Evolutionary conservation across 1,139 yeast species (phyloP).

Genomic region (Candida neerlandica): DNA sequence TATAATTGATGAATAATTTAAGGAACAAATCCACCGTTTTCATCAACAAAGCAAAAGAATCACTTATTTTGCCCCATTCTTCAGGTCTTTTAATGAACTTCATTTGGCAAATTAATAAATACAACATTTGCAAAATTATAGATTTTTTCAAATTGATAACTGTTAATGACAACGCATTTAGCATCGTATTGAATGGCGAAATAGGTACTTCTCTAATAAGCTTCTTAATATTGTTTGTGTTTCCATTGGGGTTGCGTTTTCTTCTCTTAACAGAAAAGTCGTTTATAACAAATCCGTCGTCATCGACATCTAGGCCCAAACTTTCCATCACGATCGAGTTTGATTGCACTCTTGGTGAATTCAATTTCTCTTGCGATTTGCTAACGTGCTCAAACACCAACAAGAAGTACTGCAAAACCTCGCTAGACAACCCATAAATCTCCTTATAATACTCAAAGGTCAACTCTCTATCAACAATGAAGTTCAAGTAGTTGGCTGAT

Average conservation of each 20-base stretch:
- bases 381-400: slow-evolving; percentile 40
- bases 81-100: slow-evolving; percentile 33
- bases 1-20: slow-evolving; percentile 43
- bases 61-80: slow-evolving; percentile 20
- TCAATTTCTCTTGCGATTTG: slow-evolving; percentile 20
- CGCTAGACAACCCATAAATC: slow-evolving; percentile 41
- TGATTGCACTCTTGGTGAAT: slow-evolving; percentile 23
- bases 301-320: slow-evolving; percentile 42
- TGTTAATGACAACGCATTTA: slow-evolving; percentile 49
- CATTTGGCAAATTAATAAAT: slow-evolving; percentile 43
- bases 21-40: slow-evolving; percentile 40
- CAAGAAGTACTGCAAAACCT: slow-evolving; percentile 42
- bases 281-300: slow-evolving; percentile 51
- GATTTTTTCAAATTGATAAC: slow-evolving; percentile 49
- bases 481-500: slow-evolving; percentile 49
- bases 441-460: slow-evolving; percentile 39
- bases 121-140: slow-evolving; percentile 48
- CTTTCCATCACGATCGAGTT: slow-evolving; percentile 34
- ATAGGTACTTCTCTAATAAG: slow-evolving; percentile 33
- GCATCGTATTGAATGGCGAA: slow-evolving; percentile 47
- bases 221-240: slow-evolving; percentile 13
- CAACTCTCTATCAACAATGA: slow-evolving; percentile 49
- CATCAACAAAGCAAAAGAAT: slow-evolving; percentile 29
- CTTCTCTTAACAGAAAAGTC: slow-evolving; percentile 48
- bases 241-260: slow-evolving; percentile 18